Evolutionary conservation across 2,329 filamentous ascomycete genomes (phyloP).

Genomic region (Xylariaceae sp.): DNA sequence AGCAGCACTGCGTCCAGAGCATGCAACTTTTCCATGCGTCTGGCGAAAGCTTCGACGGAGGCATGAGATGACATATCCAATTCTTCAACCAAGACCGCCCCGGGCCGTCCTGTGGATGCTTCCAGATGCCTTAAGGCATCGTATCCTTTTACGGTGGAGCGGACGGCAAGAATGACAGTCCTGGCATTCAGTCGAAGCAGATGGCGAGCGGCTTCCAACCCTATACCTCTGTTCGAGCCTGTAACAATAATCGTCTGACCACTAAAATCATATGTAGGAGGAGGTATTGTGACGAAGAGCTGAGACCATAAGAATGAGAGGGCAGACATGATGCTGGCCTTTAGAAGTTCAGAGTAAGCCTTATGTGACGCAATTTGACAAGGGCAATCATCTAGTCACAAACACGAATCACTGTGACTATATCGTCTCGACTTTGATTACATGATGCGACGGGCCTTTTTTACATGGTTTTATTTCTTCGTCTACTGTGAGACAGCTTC

Average conservation of each 20-base stretch:
- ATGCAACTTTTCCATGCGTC: constrained; percentile 27
- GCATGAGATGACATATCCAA: constrained; percentile 38
- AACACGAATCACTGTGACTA: too few relatives aligned
- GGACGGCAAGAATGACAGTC: constrained; percentile 30
- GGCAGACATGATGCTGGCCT: too few relatives aligned
- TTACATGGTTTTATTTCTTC: too few relatives aligned
- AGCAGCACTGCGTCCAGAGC: constrained; percentile 36
- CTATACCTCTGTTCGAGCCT: constrained; percentile 33
- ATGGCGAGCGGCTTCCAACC: constrained; percentile 32
- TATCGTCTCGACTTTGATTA: too few relatives aligned
- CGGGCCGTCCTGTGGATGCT: neutral
- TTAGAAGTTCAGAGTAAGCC: too few relatives aligned
- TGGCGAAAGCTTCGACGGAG: constrained; percentile 36
- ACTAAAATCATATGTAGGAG: neutral
- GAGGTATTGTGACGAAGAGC: too few relatives aligned
- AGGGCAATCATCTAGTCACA: too few relatives aligned
- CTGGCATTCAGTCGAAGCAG: constrained; percentile 26
- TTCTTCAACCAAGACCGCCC: constrained; percentile 36
- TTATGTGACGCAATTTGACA: too few relatives aligned
- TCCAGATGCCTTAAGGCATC: neutral
- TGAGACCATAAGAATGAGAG: too few relatives aligned
- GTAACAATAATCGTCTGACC: constrained; percentile 26
- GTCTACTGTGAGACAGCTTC: too few relatives aligned
- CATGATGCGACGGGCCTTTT: too few relatives aligned
- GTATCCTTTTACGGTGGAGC: neutral